Evolutionary conservation across 805 yeast genomes (phyloP), one percentile per base, ranked within the genome.

Genomic region (Lipomyces starkeyi): DNA sequence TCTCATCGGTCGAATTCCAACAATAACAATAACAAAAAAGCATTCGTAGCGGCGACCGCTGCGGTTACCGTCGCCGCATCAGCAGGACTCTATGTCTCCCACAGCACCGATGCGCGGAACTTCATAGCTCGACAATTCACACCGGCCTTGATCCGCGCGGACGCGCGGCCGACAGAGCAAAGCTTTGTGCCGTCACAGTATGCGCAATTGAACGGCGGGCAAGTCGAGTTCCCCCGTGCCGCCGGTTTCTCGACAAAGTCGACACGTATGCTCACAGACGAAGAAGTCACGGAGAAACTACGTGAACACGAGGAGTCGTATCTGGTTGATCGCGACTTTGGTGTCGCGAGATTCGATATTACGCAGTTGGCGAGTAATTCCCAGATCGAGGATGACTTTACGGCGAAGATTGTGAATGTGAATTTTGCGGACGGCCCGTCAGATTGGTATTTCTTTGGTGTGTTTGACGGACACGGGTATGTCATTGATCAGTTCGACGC

Each of bases 381-480:
- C 63, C 98, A 98, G 11, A 91, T 93, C 71, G 99, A 95, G 77
- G 99, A 95, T 77, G 97, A 91, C 75, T 86, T 95, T 68, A 86
- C 94, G 1, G 98, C 93, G 76, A 89, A 89, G 70, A 87, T 79
- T 32, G 80, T 90, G n/a, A 52, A 58, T 14, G 67, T 64, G 53
- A 63, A 43, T 63, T 77, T 82, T 59, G 71, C 69, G n/a, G 76
- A 84, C 71, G 82, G 84, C 78, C 74, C 80, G 74, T 76, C 84
- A 9, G 97, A 94, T 78, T 89, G 97, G 90, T 90, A 91, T 85
- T 92, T 95, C 76, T 95, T 97, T 86, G 97, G 98, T 4, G 87
- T 95, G 0, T 94, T 89, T 77, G 99, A 95, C 78, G 99, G 99
- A 13, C 99, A 95, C 79, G 93, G 73, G 68, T 66, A 35, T 27